These are phyloP conservation scores for Talaromyces marneffei DNA, from an alignment of 2,329 filamentous ascomycete species.

Conservation along the genomic window DNA sequence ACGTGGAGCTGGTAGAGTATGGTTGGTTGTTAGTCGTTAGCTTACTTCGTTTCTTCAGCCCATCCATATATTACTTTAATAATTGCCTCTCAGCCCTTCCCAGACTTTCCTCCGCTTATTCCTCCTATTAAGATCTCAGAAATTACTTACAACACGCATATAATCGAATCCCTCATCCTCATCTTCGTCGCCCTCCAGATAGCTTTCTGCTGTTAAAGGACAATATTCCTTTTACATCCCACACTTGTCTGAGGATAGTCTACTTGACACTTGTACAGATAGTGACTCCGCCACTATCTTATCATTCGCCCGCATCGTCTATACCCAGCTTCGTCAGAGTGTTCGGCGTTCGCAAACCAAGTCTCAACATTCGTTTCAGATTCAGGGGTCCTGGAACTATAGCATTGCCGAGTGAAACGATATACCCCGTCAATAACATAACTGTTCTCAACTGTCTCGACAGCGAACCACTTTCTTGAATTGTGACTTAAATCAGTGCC, in stretches of 20 bases:
- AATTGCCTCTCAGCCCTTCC: not conserved
- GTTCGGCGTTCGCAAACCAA: not conserved
- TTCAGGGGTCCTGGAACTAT: not conserved
- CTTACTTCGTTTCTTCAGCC: conserved; percentile 3
- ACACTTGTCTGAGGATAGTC: not conserved
- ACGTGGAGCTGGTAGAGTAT: not conserved
- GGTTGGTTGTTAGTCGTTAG: not conserved
- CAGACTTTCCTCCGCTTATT: not conserved
- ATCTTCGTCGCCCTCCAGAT: not conserved
- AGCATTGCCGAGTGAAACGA: not conserved
- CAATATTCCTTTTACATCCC: not conserved
- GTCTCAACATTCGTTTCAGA: conserved; percentile 1
- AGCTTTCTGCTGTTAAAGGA: not conserved
- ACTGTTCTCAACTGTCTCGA: not conserved
- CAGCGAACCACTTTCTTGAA: not conserved
- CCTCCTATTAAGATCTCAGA: not conserved
- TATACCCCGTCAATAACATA: not conserved
- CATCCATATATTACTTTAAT: not conserved
- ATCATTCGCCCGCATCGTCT: not conserved
- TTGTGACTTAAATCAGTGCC: not conserved
- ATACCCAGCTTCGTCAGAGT: not conserved
- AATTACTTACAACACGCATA: not conserved
- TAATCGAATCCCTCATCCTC: not conserved
- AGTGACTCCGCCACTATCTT: not conserved
- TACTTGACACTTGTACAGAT: not conserved